Evolutionary conservation across 306 rosid genomes (phyloP), one percentile per base, ranked within the genome.

Genomic region (Acacia melanoxylon): DNA sequence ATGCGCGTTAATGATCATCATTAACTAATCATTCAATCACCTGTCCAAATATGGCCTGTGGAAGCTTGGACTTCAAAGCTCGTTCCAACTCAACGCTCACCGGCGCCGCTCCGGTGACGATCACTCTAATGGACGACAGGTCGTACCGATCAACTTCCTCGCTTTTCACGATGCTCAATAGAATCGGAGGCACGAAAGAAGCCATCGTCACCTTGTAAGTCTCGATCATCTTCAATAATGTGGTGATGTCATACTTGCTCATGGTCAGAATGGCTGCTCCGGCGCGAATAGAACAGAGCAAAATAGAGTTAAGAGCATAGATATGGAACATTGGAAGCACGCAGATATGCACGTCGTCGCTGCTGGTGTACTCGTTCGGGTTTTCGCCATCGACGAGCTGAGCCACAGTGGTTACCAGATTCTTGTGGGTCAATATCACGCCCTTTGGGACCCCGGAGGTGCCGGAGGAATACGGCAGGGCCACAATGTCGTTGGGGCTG

Each of bases 291-390:
- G 92, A 91, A 12, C 91, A 84, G 1, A 94, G 86, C 41, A 93
- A 62, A 20, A 93, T 87, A 0, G 97, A 89, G 69, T 93, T 92
- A 0, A 94, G 86, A 22, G 97, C 91, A 76, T 94, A 94, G 24
- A 94, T 90, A 5, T 94, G 98, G 74, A 94, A 94, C 86, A 94
- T 46, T 0, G 98, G 98, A 48, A 92, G 88, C 84, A 90, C 93
- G 12, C 97, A 94, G 10, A 92, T 89, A 19, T 90, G 75, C 85
- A 94, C 94, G 12, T 92, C 98, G 25, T 90, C 91, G 3, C 65
- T 22, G 63, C 65, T 80, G 33, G 87, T 88, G 25, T 88, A 87
- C 42, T 89, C 83, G 10, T 92, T 87, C 0, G 98, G 96, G 24
- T 92, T 91, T 4, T 94, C 97, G 0, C 97, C 97, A 33, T 94